These are phyloP conservation scores for Cyberlindnera meyerae DNA, from an alignment of 805 yeast genomes.

Conservation along the genomic window DNA sequence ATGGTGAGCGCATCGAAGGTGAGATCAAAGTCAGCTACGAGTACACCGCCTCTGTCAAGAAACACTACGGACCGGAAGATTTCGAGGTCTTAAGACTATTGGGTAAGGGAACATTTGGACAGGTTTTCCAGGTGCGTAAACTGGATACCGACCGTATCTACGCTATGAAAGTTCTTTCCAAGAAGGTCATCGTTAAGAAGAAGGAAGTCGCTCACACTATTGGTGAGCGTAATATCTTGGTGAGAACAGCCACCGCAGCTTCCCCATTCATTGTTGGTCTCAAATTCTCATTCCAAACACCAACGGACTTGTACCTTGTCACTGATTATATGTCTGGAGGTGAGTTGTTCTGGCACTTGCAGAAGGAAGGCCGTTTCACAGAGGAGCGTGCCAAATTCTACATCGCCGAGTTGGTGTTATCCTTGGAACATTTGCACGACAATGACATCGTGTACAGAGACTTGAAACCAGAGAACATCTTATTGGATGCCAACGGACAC, in stretches of 20 bases:
- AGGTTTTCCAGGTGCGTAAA: constrained; percentile 93
- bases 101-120: constrained; percentile 98
- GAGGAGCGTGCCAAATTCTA: constrained; percentile 96
- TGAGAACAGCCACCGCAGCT: constrained; percentile 82
- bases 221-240: constrained; percentile 93
- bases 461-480: constrained; percentile 92
- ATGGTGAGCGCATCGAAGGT: constrained; percentile 75
- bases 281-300: constrained; percentile 95
- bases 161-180: constrained; percentile 95
- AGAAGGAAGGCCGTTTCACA: constrained; percentile 89
- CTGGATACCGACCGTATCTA: constrained; percentile 84
- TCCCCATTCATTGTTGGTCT: constrained; percentile 94
- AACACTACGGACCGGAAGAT: constrained; percentile 88
- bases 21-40: constrained; percentile 71
- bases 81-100: constrained; percentile 85
- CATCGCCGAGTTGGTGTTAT: constrained; percentile 91
- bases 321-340: constrained; percentile 99
- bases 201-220: constrained; percentile 98
- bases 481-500: constrained; percentile 95
- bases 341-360: constrained; percentile 93
- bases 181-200: constrained; percentile 92
- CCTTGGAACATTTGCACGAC: constrained; percentile 91
- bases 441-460: constrained; percentile 96
- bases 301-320: constrained; percentile 83
- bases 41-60: constrained; percentile 63